Evolutionary conservation across 2,329 filamentous ascomycete genomes (phyloP).

Genomic region (Colletotrichum destructivum): DNA sequence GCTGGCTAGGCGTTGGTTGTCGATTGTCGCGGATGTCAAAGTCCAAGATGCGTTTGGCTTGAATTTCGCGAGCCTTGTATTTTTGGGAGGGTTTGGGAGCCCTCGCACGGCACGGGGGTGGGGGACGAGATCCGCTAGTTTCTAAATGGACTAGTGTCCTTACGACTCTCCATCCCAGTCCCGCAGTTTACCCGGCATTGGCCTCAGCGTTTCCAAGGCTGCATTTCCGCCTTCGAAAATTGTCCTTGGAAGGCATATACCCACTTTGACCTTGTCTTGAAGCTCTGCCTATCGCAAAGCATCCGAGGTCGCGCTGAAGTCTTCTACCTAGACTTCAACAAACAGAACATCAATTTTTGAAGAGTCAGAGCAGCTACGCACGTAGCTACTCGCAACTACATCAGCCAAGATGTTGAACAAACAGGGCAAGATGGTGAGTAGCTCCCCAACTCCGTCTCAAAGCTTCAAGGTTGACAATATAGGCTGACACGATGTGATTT

Average conservation of each 20-base stretch:
- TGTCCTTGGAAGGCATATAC: constrained; percentile 50
- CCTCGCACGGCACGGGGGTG: constrained; percentile 49
- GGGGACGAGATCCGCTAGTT: constrained; percentile 44
- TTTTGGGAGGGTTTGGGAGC: constrained; percentile 60
- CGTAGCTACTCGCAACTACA: constrained; percentile 50
- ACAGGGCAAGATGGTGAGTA: constrained; percentile 98
- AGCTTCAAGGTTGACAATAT: constrained; percentile 65
- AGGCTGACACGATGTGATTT: constrained; percentile 71
- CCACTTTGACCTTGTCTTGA: constrained; percentile 56
- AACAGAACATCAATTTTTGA: constrained; percentile 61
- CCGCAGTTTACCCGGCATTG: constrained; percentile 25
- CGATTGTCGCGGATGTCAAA: constrained; percentile 39
- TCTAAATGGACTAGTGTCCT: background rate
- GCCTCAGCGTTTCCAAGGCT: constrained; percentile 53
- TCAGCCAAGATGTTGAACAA: constrained; percentile 83
- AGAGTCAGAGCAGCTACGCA: constrained; percentile 51
- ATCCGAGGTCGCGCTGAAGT: constrained; percentile 60
- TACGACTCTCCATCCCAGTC: no score
- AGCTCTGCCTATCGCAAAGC: constrained; percentile 55
- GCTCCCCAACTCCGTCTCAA: constrained; percentile 54
- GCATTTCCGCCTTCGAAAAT: constrained; percentile 62
- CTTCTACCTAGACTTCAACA: constrained; percentile 52
- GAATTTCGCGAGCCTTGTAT: constrained; percentile 22
- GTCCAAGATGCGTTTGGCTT: background rate
- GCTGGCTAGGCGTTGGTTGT: constrained; percentile 46